These are phyloP conservation scores for Saccharum spontaneum DNA, from an alignment of 176 grass and related monocot genomes.

Conservation along the genomic window DNA sequence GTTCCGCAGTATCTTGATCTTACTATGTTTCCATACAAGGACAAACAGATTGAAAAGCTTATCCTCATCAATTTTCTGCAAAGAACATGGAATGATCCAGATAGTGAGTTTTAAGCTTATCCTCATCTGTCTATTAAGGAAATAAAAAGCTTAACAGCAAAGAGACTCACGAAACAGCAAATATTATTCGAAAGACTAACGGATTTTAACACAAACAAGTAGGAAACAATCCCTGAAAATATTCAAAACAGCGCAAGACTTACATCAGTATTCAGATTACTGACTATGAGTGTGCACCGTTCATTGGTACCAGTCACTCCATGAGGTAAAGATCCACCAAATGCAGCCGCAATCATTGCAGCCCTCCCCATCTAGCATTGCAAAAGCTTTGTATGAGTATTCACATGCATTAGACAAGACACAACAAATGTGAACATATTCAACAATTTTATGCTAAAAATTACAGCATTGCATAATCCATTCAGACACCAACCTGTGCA, in stretches of 20 bases:
- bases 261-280: conserved; percentile 96
- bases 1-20: conserved; percentile 88
- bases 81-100: conserved; percentile 14
- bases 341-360: conserved; percentile 75
- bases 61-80: conserved; percentile 92
- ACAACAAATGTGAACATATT: neutral
- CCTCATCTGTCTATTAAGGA: neutral
- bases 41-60: conserved; percentile 97
- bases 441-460: conserved; percentile 12
- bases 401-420: neutral
- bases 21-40: conserved; percentile 94
- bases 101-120: neutral
- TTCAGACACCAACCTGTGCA: conserved; percentile 60
- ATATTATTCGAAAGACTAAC: neutral
- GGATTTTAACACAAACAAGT: conserved; percentile 14
- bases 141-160: neutral
- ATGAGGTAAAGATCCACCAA: conserved; percentile 69
- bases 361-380: conserved; percentile 72
- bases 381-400: conserved; percentile 31
- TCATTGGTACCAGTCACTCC: conserved; percentile 78
- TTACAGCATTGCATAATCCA: conserved; percentile 7
- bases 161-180: neutral
- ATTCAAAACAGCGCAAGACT: conserved; percentile 38
- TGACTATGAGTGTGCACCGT: conserved; percentile 86
- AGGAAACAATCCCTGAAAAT: neutral